A percentile compares a stretch with the other conserved stretches of the same genome.
phyloP scores from a whole-genome alignment of 306 rosid species.

The Nissolia schottii region DNA sequence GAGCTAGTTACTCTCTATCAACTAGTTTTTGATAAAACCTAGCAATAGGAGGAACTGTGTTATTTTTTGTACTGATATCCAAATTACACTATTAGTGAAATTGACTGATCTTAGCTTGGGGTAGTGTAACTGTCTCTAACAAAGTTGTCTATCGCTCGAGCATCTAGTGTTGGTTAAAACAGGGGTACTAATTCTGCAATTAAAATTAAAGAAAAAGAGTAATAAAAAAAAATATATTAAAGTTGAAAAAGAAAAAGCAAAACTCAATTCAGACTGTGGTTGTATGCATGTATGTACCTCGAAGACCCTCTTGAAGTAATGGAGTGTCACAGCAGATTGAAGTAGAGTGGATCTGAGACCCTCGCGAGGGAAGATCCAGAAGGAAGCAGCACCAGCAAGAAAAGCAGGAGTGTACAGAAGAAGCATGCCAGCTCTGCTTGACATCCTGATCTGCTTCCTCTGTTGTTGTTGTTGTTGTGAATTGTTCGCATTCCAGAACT shows the following conservation, averaged over 20 bases:
- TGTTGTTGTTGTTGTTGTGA: not conserved
- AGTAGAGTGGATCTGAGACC: constrained; percentile 40
- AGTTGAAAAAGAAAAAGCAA: not conserved
- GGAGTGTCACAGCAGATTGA: constrained; percentile 52
- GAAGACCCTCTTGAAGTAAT: constrained; percentile 69
- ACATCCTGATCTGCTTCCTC: constrained; percentile 25
- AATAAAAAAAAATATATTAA: not conserved
- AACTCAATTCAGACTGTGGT: no score
- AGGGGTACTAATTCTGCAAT: not conserved
- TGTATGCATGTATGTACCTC: constrained; percentile 69
- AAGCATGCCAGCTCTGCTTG: constrained; percentile 61
- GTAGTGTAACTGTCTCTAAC: no score
- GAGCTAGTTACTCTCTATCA: not conserved
- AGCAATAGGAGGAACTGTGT: no score
- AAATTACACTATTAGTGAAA: no score
- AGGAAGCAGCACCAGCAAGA: constrained; percentile 43
- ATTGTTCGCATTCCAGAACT: constrained; percentile 37
- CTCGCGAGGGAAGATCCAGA: constrained; percentile 33
- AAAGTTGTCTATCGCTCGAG: no score
- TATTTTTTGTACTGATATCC: no score
- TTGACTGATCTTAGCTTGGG: no score
- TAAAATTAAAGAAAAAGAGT: not conserved
- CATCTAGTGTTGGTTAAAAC: no score
- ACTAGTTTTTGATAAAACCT: not conserved
- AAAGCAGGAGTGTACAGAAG: constrained; percentile 59